phyloP scores from a whole-genome alignment of 805 yeast species.

The Deakozyma indianensis region DNA sequence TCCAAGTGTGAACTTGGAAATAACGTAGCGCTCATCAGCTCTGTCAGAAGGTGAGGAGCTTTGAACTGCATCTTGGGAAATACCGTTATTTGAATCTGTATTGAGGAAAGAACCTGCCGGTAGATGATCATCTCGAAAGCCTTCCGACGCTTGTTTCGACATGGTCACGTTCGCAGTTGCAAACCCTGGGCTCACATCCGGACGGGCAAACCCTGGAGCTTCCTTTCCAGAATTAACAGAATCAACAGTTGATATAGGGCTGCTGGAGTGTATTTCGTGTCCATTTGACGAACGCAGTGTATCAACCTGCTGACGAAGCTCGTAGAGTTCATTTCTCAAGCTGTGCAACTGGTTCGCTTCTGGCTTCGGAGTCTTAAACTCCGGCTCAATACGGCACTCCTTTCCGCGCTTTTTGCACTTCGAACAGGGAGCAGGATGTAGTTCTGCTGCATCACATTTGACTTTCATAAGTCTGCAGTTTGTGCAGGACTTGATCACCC shows the following conservation, averaged over 20 bases:
- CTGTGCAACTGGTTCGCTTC: conserved; percentile 60
- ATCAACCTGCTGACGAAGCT: conserved; percentile 55
- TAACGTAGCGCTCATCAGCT: conserved; percentile 16
- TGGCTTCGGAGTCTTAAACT: conserved; percentile 82
- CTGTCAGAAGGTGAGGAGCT: conserved; percentile 15
- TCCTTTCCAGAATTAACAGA: background rate
- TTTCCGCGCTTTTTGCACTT: conserved; percentile 71
- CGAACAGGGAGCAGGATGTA: conserved; percentile 68
- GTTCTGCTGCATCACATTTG: conserved; percentile 79
- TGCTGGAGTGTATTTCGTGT: too few relatives aligned
- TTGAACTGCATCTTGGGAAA: conserved; percentile 6
- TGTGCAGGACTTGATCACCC: conserved; percentile 88
- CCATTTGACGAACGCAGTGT: background rate
- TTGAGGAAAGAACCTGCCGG: conserved; percentile 2
- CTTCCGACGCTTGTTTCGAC: background rate
- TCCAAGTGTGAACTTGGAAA: conserved; percentile 57
- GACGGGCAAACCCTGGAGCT: conserved; percentile 1
- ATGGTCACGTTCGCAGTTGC: conserved; percentile 2
- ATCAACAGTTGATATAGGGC: background rate
- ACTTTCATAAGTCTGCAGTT: conserved; percentile 92
- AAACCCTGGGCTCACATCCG: background rate
- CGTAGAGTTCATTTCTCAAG: conserved; percentile 73
- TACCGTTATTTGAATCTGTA: background rate
- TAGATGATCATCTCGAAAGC: background rate
- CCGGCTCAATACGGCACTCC: conserved; percentile 80